Evolutionary conservation across 2,329 filamentous ascomycete genomes (phyloP), one percentile per base, ranked within the genome.

Genomic region (Aspergillus neoniger): DNA sequence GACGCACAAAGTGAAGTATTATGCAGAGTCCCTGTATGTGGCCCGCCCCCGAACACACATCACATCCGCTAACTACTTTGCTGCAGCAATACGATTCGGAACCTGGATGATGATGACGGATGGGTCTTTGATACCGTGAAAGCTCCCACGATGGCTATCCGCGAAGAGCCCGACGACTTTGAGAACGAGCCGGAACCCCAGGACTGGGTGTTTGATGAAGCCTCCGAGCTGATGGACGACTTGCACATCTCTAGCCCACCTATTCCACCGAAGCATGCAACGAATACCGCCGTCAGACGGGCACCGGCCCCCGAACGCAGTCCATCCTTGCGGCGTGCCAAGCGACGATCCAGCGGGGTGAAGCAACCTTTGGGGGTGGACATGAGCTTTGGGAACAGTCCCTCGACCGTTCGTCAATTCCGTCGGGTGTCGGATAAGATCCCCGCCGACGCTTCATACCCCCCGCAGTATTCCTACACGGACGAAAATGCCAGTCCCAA

Each of bases 111-210:
- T 5, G 83, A 91, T 15, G 92, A 96, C 65, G 93, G 91, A 65
- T 98, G 94, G 94, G 89, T 96, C 2, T 98, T 98, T 73, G 94
- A 97, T 71, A 98, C 94, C 0, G 88, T 98, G 72, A 95, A 91
- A 75, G 84, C 86, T 10, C 76, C 82, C 7, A 91, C 90, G 0
- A 76, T 80, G 63, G 81, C 88, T 32, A 83, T 81, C 4, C 82
- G 86, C 4, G 85, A 80, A 60, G 80, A 85, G 68, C 86, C 83
- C 75, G 62, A 74, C 62, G 23, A 71, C 60, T 64, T 83, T 79
- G 68, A 77, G 79, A 59, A 75, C 80, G 61, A 84, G 41, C 77
- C 80, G 0, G 78, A 68, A 8, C 55, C 66, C 5, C 61, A 74
- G 43, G 71, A 75, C 59, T 67, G 72, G 57, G 61, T 74, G 5